These are phyloP conservation scores for Pestalotiopsis sp. DNA, from an alignment of 2,329 filamentous ascomycete genomes.

Conservation along the genomic window DNA sequence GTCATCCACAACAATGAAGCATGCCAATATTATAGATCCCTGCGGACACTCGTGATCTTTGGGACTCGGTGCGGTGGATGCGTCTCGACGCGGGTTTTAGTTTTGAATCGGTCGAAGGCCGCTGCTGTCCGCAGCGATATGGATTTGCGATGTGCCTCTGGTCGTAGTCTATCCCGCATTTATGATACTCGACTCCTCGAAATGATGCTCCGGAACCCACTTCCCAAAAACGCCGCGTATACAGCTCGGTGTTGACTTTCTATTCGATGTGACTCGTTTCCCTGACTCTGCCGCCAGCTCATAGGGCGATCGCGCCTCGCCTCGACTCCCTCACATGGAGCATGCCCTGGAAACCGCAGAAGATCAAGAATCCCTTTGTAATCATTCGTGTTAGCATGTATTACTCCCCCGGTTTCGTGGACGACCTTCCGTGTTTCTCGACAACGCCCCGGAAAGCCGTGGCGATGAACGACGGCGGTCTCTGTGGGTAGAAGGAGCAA, in stretches of 20 bases:
- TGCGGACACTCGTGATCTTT: no score
- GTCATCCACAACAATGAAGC: background rate
- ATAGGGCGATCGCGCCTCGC: conserved; percentile 81
- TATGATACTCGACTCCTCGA: background rate
- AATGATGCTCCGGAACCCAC: background rate
- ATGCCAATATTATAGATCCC: no score
- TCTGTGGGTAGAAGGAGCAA: conserved; percentile 26
- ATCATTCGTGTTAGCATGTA: background rate
- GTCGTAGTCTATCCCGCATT: background rate
- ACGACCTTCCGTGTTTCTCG: no score
- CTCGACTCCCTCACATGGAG: conserved; percentile 83
- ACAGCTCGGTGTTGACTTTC: background rate
- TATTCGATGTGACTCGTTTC: background rate
- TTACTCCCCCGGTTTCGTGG: background rate
- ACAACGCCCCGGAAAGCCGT: no score
- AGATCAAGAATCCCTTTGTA: conserved; percentile 79
- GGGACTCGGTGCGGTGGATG: no score
- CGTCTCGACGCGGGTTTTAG: no score
- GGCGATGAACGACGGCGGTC: background rate
- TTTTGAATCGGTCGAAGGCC: no score
- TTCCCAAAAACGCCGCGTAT: background rate
- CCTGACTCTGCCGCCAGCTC: conserved; percentile 20
- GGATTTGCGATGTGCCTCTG: background rate
- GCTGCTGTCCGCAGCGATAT: background rate
- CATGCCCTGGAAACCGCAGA: conserved; percentile 87